These are phyloP conservation scores for Trichophyton mentagrophytes DNA, from an alignment of 2,329 filamentous ascomycete species.

Conservation along the genomic window DNA sequence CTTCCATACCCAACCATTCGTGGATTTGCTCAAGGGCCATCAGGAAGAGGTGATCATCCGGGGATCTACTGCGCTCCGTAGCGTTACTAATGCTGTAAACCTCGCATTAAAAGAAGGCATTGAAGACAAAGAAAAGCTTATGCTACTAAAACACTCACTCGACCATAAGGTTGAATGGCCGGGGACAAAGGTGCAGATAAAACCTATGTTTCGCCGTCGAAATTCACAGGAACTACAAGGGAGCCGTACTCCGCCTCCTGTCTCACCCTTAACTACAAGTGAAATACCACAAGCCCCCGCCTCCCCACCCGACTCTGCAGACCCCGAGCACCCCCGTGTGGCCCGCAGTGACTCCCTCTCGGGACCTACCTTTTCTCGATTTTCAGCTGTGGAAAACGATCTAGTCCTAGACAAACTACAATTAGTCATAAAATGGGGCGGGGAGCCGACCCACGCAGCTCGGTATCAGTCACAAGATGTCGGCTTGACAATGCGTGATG, in stretches of 20 bases:
- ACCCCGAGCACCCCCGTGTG: slow-evolving; percentile 26
- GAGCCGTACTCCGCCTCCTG: slow-evolving; percentile 15
- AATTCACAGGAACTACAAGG: slow-evolving; percentile 48
- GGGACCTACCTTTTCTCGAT: slow-evolving; percentile 82
- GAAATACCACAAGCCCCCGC: slow-evolving; percentile 11
- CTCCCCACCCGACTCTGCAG: slow-evolving; percentile 12
- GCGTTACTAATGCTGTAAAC: slow-evolving; percentile 79
- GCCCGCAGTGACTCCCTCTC: slow-evolving; percentile 73
- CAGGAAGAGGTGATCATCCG: slow-evolving; percentile 93
- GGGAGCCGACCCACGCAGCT: slow-evolving; percentile 93
- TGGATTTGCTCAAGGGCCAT: slow-evolving; percentile 85
- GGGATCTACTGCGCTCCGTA: slow-evolving; percentile 75
- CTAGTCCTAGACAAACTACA: slow-evolving; percentile 91
- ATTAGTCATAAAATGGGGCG: slow-evolving; percentile 97
- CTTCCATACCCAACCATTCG: slow-evolving; percentile 92
- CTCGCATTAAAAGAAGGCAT: slow-evolving; percentile 62
- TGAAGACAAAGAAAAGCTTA: slow-evolving; percentile 81
- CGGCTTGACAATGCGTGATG: slow-evolving; percentile 89
- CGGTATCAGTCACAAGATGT: slow-evolving; percentile 92
- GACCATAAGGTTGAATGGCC: slow-evolving; percentile 88
- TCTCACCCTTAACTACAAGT: background rate
- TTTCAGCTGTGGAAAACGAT: slow-evolving; percentile 84
- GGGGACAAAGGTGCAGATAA: slow-evolving; percentile 97
- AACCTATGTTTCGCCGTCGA: slow-evolving; percentile 94
- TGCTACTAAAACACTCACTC: slow-evolving; percentile 69